Conservation (phyloP, 805 yeast genomes). For the Myxozyma vanderwaltii region DNA sequence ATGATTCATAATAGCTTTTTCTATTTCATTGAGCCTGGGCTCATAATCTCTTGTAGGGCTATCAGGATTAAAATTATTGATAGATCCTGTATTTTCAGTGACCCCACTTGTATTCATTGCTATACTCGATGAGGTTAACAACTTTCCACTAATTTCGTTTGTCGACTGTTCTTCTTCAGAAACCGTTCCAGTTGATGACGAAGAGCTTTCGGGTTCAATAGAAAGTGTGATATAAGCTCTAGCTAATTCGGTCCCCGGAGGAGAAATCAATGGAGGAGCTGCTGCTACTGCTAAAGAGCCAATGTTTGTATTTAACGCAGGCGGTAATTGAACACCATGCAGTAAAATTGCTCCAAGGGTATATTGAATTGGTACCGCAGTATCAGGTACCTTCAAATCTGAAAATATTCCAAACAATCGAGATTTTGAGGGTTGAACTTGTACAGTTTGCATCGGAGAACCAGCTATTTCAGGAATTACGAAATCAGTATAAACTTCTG, state of each 20-base stretch:
- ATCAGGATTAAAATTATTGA: neutral
- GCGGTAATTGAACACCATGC: slow-evolving; percentile 2
- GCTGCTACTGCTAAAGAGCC: slow-evolving; percentile 8
- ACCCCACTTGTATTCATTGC: too few relatives aligned
- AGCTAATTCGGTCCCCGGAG: slow-evolving; percentile 12
- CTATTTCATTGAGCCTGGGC: neutral
- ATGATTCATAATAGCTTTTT: neutral
- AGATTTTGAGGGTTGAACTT: neutral
- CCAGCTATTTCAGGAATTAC: neutral
- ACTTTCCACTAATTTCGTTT: neutral
- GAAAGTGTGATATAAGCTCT: neutral
- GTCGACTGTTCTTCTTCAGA: neutral
- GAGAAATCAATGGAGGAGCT: slow-evolving; percentile 1
- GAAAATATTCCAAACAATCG: slow-evolving; percentile 5
- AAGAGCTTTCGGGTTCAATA: neutral
- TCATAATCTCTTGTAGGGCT: neutral
- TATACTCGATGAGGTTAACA: too few relatives aligned
- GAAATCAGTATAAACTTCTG: slow-evolving; percentile 1
- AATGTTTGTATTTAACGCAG: neutral
- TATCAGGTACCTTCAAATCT: neutral
- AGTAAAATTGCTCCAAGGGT: slow-evolving; percentile 2
- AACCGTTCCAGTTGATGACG: too few relatives aligned
- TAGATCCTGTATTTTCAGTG: too few relatives aligned
- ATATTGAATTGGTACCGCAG: neutral
- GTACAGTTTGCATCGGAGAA: neutral